These are phyloP conservation scores for Hemisphaericaspora lyxosophila DNA, from an alignment of 1,139 yeast genomes.

Conservation along the genomic window DNA sequence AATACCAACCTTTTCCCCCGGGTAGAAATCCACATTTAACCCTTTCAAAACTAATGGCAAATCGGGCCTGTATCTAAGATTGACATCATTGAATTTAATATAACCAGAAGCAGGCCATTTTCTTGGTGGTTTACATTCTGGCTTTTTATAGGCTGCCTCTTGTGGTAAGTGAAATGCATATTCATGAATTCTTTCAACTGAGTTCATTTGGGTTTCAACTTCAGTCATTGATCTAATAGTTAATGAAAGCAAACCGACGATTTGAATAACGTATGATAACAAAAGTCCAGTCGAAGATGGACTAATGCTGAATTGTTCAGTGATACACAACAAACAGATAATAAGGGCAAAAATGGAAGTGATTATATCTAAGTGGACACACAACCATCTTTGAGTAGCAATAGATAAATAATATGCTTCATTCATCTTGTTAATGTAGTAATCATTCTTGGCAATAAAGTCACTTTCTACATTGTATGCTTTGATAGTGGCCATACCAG, in stretches of 20 bases:
- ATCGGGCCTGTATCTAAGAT: constrained; percentile 81
- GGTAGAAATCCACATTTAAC: constrained; percentile 72
- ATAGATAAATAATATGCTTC: constrained; percentile 44
- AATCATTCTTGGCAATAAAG: constrained; percentile 38
- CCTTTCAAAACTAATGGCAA: constrained; percentile 87
- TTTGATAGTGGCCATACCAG: constrained; percentile 46
- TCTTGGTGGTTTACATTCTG: constrained; percentile 67
- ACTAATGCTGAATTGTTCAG: constrained; percentile 39
- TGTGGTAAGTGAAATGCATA: constrained; percentile 57
- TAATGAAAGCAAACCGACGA: constrained; percentile 44
- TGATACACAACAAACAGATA: constrained; percentile 41
- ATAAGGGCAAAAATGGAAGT: constrained; percentile 41
- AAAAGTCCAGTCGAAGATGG: constrained; percentile 48
- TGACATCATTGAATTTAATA: constrained; percentile 69
- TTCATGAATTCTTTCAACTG: constrained; percentile 45
- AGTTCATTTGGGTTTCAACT: constrained; percentile 49
- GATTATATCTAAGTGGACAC: constrained; percentile 41
- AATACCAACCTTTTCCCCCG: constrained; percentile 84
- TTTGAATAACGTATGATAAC: constrained; percentile 43
- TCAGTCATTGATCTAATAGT: constrained; percentile 45
- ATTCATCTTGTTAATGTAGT: constrained; percentile 39
- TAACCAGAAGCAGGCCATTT: constrained; percentile 87
- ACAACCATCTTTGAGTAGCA: constrained; percentile 48
- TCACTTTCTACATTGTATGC: constrained; percentile 33
- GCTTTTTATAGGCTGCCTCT: constrained; percentile 65